These are phyloP conservation scores for Allantophomopsis lycopodina DNA, from an alignment of 2,329 filamentous ascomycete genomes.

Conservation along the genomic window DNA sequence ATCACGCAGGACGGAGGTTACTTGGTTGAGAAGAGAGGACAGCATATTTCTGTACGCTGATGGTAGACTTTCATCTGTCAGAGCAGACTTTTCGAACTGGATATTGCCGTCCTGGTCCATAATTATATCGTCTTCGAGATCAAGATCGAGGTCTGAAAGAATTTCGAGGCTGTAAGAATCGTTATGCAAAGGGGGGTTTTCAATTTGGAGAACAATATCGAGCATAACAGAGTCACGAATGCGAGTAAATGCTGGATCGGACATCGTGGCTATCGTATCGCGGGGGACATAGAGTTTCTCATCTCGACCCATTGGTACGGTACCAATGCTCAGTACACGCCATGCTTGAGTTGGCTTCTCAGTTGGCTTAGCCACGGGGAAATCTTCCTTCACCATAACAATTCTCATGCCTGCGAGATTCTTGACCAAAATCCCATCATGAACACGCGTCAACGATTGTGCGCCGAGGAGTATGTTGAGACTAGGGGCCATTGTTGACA, in stretches of 20 bases:
- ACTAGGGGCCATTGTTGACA: neutral
- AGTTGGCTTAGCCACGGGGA: constrained; percentile 12
- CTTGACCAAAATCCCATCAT: constrained; percentile 31
- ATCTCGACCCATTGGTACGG: constrained; percentile 69
- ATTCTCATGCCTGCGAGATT: constrained; percentile 45
- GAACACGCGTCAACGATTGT: constrained; percentile 31
- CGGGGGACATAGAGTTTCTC: constrained; percentile 74
- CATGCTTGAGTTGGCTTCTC: constrained; percentile 34
- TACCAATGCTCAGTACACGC: constrained; percentile 69
- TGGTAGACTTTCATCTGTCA: constrained; percentile 9
- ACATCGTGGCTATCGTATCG: constrained; percentile 60
- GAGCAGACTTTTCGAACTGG: constrained; percentile 6
- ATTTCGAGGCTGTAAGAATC: constrained; percentile 4
- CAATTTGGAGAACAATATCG: constrained; percentile 51
- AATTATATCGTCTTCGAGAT: constrained; percentile 4
- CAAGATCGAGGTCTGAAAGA: constrained; percentile 7
- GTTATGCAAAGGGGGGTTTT: constrained; percentile 7
- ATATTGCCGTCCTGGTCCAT: constrained; percentile 4
- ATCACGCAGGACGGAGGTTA: constrained; percentile 35
- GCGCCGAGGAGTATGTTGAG: constrained; percentile 31
- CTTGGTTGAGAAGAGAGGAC: constrained; percentile 31
- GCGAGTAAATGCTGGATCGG: constrained; percentile 74
- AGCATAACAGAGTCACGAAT: constrained; percentile 60
- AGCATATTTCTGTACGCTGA: constrained; percentile 21
- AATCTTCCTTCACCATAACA: constrained; percentile 52